A percentile compares a stretch with the other conserved stretches of the same genome.
Evolutionary conservation across 2,329 filamentous ascomycete genomes (phyloP).

Genomic region (Metarhizium guizhouense): DNA sequence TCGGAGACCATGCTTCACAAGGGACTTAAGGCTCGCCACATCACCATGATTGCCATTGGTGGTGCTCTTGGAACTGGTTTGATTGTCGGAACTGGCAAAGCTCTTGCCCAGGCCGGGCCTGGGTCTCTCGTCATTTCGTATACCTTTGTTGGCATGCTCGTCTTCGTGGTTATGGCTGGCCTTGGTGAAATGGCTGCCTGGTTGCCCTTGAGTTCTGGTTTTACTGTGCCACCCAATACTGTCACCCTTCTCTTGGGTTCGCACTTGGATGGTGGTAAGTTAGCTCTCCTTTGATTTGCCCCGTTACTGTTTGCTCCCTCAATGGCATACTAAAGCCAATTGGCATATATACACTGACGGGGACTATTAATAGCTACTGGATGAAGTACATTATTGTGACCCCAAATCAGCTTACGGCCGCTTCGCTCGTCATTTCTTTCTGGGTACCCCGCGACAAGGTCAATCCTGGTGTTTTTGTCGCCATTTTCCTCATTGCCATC

Average conservation of each 20-base stretch:
- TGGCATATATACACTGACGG: neutral
- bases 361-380: conserved; percentile 37
- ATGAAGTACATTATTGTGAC: conserved; percentile 80
- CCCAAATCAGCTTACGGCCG: conserved; percentile 76
- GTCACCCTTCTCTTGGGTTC: conserved; percentile 73
- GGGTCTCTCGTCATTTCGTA: conserved; percentile 65
- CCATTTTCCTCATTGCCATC: conserved; percentile 57
- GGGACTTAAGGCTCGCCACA: conserved; percentile 44
- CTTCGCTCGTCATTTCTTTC: conserved; percentile 68
- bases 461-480: conserved; percentile 73
- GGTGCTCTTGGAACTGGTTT: conserved; percentile 68
- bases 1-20: conserved; percentile 32
- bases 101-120: conserved; percentile 45
- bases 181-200: conserved; percentile 81
- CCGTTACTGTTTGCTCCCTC: no score
- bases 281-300: neutral
- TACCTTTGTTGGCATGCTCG: conserved; percentile 58
- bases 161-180: conserved; percentile 73
- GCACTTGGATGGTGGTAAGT: conserved; percentile 63
- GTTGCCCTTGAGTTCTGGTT: conserved; percentile 69
- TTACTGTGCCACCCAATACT: conserved; percentile 71
- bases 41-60: conserved; percentile 59
- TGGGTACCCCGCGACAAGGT: conserved; percentile 59
- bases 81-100: conserved; percentile 58
- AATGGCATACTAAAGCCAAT: neutral